A percentile compares a stretch with the other conserved stretches of the same genome.
These are phyloP conservation scores for Westerdykella aurantiaca DNA, from an alignment of 2,329 filamentous ascomycete species.

Conservation along the genomic window DNA sequence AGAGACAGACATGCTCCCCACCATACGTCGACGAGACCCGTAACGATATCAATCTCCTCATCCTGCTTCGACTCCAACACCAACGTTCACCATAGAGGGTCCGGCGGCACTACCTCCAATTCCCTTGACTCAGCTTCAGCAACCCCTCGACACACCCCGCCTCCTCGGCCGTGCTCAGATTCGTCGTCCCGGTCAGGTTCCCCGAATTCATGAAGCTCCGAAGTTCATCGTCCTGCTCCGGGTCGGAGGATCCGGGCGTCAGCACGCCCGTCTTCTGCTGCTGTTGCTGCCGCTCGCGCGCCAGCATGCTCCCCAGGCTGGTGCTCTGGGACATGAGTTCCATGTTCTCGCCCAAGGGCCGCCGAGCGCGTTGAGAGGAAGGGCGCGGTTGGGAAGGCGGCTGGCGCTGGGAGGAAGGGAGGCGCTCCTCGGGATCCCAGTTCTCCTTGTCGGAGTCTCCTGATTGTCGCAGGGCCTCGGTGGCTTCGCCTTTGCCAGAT, in stretches of 20 bases:
- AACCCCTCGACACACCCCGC: slow-evolving; percentile 87
- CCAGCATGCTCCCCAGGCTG: slow-evolving; percentile 34
- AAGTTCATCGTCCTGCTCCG: slow-evolving; percentile 57
- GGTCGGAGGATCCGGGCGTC: slow-evolving; percentile 32
- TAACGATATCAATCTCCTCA: too few relatives aligned
- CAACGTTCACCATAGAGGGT: too few relatives aligned
- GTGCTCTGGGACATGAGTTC: slow-evolving; percentile 37
- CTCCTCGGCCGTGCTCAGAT: slow-evolving; percentile 51
- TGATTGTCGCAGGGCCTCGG: slow-evolving; percentile 48
- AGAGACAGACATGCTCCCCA: too few relatives aligned
- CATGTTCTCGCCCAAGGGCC: slow-evolving; percentile 45
- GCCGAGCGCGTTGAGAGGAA: slow-evolving; percentile 30
- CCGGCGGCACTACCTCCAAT: slow-evolving; percentile 54
- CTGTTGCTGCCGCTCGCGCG: slow-evolving; percentile 11
- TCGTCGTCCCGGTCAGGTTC: slow-evolving; percentile 53
- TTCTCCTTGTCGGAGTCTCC: slow-evolving; percentile 94
- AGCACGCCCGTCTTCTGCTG: slow-evolving; percentile 19
- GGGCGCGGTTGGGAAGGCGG: slow-evolving; percentile 21
- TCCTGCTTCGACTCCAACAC: too few relatives aligned
- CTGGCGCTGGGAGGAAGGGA: slow-evolving; percentile 8
- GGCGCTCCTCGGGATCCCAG: slow-evolving; percentile 51
- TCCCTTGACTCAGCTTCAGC: slow-evolving; percentile 83
- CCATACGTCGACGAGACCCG: too few relatives aligned
- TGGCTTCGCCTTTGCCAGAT: slow-evolving; percentile 14
- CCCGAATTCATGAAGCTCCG: slow-evolving; percentile 67